Evolutionary conservation across 2,329 filamentous ascomycete genomes (phyloP).

Genomic region (Nemania sp.): DNA sequence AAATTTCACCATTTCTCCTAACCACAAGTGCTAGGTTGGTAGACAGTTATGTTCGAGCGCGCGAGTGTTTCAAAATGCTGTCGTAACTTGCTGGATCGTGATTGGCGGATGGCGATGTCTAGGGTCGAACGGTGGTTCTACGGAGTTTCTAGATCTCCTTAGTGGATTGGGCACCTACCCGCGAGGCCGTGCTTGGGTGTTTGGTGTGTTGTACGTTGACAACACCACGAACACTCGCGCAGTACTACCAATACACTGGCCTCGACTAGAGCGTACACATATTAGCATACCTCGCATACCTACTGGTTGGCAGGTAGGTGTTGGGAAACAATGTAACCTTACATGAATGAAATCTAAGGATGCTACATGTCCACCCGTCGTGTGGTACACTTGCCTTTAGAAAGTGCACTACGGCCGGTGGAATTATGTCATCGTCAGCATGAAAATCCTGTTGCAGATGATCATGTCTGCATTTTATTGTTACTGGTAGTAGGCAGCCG

Average conservation of each 20-base stretch:
- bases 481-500: not conserved
- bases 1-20: not conserved
- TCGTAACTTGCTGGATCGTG: not conserved
- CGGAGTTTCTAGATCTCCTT: not conserved
- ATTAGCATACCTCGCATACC: not conserved
- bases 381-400: not conserved
- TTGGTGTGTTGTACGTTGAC: not conserved
- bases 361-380: conserved; percentile 21
- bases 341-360: conserved; percentile 19
- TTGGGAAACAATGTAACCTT: conserved; percentile 27
- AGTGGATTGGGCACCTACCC: not conserved
- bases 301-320: not conserved
- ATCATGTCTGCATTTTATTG: conserved; percentile 24
- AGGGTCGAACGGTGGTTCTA: not conserved
- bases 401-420: not conserved
- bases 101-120: not conserved
- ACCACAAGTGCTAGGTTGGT: too few relatives aligned
- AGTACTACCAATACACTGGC: not conserved
- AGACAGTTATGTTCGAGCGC: not conserved
- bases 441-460: conserved; percentile 7
- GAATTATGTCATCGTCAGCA: conserved; percentile 32
- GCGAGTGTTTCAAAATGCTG: conserved; percentile 14
- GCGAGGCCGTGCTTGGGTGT: not conserved
- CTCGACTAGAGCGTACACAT: not conserved
- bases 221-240: not conserved